Evolutionary conservation across 2,329 filamentous ascomycete species (phyloP), one percentile per base, ranked within the genome.

Genomic region (Esteya vermicola): DNA sequence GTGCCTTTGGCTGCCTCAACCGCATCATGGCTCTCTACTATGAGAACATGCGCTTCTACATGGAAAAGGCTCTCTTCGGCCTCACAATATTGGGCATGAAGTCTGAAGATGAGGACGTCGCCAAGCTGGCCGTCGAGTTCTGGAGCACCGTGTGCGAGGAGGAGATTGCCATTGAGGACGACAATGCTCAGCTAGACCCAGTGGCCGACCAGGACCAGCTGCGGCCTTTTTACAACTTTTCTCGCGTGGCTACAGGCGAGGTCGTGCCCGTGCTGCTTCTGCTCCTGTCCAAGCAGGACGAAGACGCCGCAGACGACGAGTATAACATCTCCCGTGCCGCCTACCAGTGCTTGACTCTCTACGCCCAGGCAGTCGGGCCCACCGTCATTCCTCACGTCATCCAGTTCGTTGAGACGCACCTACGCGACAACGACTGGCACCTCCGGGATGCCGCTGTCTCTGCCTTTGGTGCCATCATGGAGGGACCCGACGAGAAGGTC

Each of bases 61-160:
- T 98, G 91, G 91, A 98, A 71, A 96, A 96, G 75, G 91, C 91
- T 27, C 73, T 98, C 33, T 98, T 98, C 53, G 91, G 91, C 43
- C 72, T 98, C 31, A 98, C 91, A 30, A 94, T 98, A 47, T 79
- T 94, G 58, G 91, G 91, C 51, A 98, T 98, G 91, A 95, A 94
- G 75, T 93, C 78, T 53, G 81, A 88, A 8, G 91, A 98, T 52
- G 91, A 98, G 61, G 91, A 98, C 57, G 91, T 98, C 40, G 84
- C 91, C 46, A 98, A 98, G 72, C 72, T 98, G 42, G 91, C 91
- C 28, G 86, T 98, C 50, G 91, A 98, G 59, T 98, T 98, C 67
- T 98, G 91, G 91, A 96, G 89, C 68, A 95, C 91, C n/a, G 91
- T 98, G 36, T 98, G 91, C 61, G 91, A 98, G 60, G 91, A 98